phyloP scores from a whole-genome alignment of 2,329 filamentous ascomycete genomes.

The Aphanocladium album region DNA sequence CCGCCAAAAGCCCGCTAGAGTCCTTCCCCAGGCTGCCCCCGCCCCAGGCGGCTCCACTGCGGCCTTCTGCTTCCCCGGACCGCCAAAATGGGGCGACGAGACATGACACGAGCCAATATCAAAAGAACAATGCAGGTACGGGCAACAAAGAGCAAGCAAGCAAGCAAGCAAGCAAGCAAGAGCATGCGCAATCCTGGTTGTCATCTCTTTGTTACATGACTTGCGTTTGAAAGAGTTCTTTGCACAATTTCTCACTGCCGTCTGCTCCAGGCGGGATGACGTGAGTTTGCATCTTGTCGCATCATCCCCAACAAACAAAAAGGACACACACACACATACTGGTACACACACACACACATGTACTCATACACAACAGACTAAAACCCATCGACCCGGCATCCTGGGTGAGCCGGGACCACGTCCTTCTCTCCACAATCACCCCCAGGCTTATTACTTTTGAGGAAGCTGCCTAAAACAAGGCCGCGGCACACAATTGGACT shows the following conservation, averaged over 20 bases:
- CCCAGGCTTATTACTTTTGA: background rate
- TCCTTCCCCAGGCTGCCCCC: background rate
- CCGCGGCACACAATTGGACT: background rate
- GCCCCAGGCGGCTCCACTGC: background rate
- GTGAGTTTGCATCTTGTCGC: too few species aligned
- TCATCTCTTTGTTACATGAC: too few species aligned
- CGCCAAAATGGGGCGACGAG: background rate
- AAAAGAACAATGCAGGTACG: background rate
- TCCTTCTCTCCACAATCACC: background rate
- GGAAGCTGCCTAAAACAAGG: background rate
- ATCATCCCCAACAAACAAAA: too few species aligned
- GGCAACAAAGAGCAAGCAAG: too few species aligned
- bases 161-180: background rate
- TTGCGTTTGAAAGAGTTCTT: background rate
- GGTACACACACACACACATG: too few species aligned
- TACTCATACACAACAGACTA: too few species aligned
- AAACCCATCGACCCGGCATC: background rate
- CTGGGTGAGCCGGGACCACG: background rate
- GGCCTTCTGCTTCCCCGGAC: constrained; percentile 1
- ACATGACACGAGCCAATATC: too few species aligned
- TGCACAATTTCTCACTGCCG: background rate
- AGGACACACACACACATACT: too few species aligned
- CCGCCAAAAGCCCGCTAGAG: too few species aligned
- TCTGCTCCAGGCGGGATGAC: too few species aligned
- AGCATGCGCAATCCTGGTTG: background rate